A percentile compares a stretch with the other conserved stretches of the same genome.
Evolutionary conservation across 169 alveolate genomes (phyloP).

Genomic region (Eimeria sp.): DNA sequence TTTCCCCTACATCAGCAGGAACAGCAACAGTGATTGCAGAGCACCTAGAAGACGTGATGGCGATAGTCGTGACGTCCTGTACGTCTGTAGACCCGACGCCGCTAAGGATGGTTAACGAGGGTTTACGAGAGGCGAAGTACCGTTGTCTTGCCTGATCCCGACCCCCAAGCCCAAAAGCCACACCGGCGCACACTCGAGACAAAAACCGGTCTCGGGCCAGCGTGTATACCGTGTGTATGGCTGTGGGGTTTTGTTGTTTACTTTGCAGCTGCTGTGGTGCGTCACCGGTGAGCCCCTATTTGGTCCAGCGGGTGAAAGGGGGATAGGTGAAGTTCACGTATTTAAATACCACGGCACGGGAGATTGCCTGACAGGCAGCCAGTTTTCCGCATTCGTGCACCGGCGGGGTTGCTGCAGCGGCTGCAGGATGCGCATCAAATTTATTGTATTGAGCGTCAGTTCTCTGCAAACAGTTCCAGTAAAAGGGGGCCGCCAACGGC

Average conservation of each 20-base stretch:
- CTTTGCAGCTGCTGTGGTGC: neutral
- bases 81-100: slow-evolving; percentile 77
- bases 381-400: slow-evolving; percentile 59
- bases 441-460: slow-evolving; percentile 83
- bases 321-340: slow-evolving; percentile 54
- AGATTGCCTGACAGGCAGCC: slow-evolving; percentile 20
- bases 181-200: slow-evolving; percentile 72
- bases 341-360: slow-evolving; percentile 38
- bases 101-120: slow-evolving; percentile 78
- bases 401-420: slow-evolving; percentile 47
- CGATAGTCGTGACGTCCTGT: slow-evolving; percentile 70
- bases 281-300: neutral
- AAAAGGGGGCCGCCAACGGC: slow-evolving; percentile 87
- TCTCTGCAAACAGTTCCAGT: slow-evolving; percentile 87
- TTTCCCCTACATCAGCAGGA: neutral
- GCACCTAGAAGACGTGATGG: slow-evolving; percentile 47
- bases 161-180: slow-evolving; percentile 82
- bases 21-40: neutral
- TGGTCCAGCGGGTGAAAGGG: slow-evolving; percentile 33
- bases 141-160: slow-evolving; percentile 94
- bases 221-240: slow-evolving; percentile 6
- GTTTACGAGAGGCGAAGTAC: slow-evolving; percentile 91
- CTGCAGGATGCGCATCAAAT: slow-evolving; percentile 74
- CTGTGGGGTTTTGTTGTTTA: neutral
- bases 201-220: slow-evolving; percentile 42